These are phyloP conservation scores for Kickxella alabastrina DNA, from an alignment of 192 early-diverging fungal genomes.

Conservation along the genomic window DNA sequence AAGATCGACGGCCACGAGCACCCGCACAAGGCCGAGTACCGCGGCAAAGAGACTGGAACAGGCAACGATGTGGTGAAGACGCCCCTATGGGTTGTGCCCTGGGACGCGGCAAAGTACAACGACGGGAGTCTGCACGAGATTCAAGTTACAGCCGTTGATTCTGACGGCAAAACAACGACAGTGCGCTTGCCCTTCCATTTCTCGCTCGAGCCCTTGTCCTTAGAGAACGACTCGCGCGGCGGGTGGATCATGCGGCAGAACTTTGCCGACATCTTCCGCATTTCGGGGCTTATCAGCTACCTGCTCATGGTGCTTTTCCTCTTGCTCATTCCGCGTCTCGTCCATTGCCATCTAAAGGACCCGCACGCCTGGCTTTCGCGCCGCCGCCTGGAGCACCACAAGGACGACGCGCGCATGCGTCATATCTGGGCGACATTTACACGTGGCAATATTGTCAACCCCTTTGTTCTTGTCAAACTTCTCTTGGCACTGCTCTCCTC, in stretches of 20 bases:
- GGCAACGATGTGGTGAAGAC: conserved; percentile 41
- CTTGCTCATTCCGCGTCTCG: conserved; percentile 25
- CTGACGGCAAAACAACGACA: conserved; percentile 48
- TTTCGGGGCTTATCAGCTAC: conserved; percentile 21
- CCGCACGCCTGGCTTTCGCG: conserved; percentile 13
- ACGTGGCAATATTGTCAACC: conserved; percentile 10
- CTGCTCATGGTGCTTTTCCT: conserved; percentile 45
- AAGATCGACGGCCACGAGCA: conserved; percentile 53
- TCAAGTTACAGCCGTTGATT: conserved; percentile 59
- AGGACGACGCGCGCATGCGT: conserved; percentile 13
- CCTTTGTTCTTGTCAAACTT: conserved; percentile 14
- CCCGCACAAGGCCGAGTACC: conserved; percentile 45
- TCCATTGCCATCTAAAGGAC: conserved; percentile 1
- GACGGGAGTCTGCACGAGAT: conserved; percentile 64
- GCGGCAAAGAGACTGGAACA: conserved; percentile 39
- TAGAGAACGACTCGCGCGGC: conserved; percentile 61
- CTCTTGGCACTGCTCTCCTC: conserved; percentile 20
- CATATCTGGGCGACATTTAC: conserved; percentile 9
- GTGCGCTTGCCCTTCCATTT: conserved; percentile 62
- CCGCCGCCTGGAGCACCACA: conserved; percentile 20
- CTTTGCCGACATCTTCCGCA: conserved; percentile 56
- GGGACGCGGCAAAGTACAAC: conserved; percentile 68
- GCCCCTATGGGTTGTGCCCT: conserved; percentile 70
- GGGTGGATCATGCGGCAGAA: conserved; percentile 68
- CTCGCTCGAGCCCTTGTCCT: conserved; percentile 56